Evolutionary conservation across 2,329 filamentous ascomycete genomes (phyloP), one percentile per base, ranked within the genome.

Genomic region (Aspergillus jensenii): DNA sequence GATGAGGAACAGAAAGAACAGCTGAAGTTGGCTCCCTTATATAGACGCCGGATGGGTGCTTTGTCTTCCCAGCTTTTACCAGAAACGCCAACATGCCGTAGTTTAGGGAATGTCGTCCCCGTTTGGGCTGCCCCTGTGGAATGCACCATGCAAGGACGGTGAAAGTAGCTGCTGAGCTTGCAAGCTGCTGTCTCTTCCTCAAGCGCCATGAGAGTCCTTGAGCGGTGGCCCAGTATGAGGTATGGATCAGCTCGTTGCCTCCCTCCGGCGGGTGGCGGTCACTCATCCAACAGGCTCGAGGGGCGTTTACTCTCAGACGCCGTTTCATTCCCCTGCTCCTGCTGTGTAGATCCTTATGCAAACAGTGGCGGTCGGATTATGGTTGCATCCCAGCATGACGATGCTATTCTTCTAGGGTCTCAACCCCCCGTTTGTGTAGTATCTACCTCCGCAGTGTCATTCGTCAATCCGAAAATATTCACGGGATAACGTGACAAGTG

Each of bases 11-110:
- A 59, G 54, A 58, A 4, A 57, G 5, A 40, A 33, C 11, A 58
- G 53, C 56, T 50, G 58, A 60, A 43, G 56, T 55, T 43, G 54
- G 46, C 62, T 62, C 40, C 60, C 62, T 68, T 74, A 70, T 74
- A 74, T 74, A 74, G 66, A 69, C 59, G 54, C 60, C 21, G 41
- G 57, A 33, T 61, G 59, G 65, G 58, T 68, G 65, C 25, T 58
- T 53, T 43, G 44, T 37, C n/a, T 23, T 63, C 62, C 65, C 59
- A 60, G 61, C 59, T 17, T 55, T 57, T 33, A 48, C 45, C 40
- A 52, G 31, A 25, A 50, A 59, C 35, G 35, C 48, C 49, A 51
- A 47, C 52, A 48, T 45, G 50, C 44, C 19, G 52, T 43, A 61
- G 49, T 50, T 46, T 35, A 46, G 51, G 31, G 46, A 49, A 60